Base-by-base conservation (phyloP, 2,329 filamentous ascomycete species). In the Drechslera avenae region DNA sequence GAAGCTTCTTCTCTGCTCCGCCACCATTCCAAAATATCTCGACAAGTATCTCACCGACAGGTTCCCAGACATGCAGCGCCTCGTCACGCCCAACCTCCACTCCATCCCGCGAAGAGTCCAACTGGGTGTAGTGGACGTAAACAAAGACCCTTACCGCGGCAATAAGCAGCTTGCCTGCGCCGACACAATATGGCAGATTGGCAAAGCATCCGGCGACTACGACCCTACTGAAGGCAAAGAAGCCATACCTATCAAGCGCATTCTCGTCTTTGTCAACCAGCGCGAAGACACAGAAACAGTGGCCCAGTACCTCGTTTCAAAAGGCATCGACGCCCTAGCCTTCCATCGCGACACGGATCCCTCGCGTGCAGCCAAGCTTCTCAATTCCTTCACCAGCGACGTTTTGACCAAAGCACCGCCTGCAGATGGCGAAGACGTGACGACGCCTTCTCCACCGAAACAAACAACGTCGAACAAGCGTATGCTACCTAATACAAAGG, bases 241-340 rank as follows among this genome's bases (percentile, higher is more conserved):
- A 33, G 78, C 81, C 40, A 76, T 86, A 4, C 86, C 89, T 51
- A 81, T 90, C 18, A 94, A 94, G 72, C 88, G 90, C 56, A 88
- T 99, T 64, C 85, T 97, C 50, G 91, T 97, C 3, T 97, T 97
- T 66, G 93, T 97, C 71, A 97, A 97, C 73, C 91, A 97, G 79
- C 88, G 94, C 30, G 91, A 96, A 68, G 91, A 90, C 68, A 90
- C 93, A 0, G 83, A 88, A 50, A 85, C 92, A 66, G 81, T 99
- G 0, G 87, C 92, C 10, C 77, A 86, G 1, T 99, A 89, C 71
- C 84, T 99, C 0, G 78, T 79, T 10, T 83, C 83, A 42, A 97
- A 97, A 77, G 92, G 92, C 47, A 91, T 99, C 64, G 88, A 96
- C 61, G 92, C 93, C 5, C 79, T 89, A 12, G 89, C 92, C 0